Conservation (phyloP, 306 rosid genomes). For the Oxytropis ochrocephala region DNA sequence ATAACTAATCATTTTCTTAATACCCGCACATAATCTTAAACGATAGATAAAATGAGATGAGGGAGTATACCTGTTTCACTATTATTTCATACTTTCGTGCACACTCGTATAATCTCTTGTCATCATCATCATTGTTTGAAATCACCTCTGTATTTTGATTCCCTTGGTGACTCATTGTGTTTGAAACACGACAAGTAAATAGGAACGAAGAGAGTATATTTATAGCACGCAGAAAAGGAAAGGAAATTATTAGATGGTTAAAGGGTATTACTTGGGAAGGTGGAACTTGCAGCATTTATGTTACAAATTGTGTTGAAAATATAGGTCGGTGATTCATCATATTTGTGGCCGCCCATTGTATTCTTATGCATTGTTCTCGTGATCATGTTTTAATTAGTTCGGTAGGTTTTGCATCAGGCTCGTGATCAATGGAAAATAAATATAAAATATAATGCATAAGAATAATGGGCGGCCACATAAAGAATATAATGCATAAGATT, state of each 20-base stretch:
- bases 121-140: conserved; percentile 16
- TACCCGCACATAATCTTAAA: no score
- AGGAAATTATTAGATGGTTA: not conserved
- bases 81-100: conserved; percentile 26
- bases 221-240: not conserved
- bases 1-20: no score
- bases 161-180: conserved; percentile 19
- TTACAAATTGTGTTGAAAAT: not conserved
- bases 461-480: no score
- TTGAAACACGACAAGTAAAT: no score
- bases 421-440: no score
- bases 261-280: not conserved
- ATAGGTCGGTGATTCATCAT: not conserved
- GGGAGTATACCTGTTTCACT: conserved; percentile 39
- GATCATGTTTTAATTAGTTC: not conserved
- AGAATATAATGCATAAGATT: no score
- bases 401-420: no score
- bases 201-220: no score
- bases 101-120: conserved; percentile 19
- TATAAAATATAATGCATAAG: no score
- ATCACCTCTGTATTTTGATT: not conserved
- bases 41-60: no score
- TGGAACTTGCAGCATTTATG: not conserved
- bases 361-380: conserved; percentile 19
- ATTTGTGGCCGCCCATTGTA: not conserved